Conservation (phyloP, 768 basidiomycete genomes). For the Infundibulicybe gibba region DNA sequence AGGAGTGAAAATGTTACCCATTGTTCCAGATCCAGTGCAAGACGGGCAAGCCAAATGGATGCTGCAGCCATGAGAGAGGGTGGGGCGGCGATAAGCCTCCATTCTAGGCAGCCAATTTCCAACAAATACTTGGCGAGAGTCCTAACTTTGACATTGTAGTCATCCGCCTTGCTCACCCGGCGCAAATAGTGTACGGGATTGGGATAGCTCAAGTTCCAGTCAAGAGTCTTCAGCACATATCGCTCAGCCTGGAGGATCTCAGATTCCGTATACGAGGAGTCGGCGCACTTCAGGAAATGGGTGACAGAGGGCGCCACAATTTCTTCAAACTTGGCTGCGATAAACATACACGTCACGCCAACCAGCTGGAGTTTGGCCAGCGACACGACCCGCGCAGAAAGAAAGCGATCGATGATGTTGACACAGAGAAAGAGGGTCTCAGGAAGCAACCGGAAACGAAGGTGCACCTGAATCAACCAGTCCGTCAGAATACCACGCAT, state of each 20-base stretch:
- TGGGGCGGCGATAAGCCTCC: conserved; percentile 75
- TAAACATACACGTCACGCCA: conserved; percentile 89
- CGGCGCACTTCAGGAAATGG: conserved; percentile 87
- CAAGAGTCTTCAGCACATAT: conserved; percentile 89
- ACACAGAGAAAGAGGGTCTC: conserved; percentile 94
- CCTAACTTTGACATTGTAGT: conserved; percentile 88
- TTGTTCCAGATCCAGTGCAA: conserved; percentile 75
- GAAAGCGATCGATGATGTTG: conserved; percentile 89
- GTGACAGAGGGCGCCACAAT: conserved; percentile 85
- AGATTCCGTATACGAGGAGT: conserved; percentile 84
- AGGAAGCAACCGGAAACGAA: conserved; percentile 85
- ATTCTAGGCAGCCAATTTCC: conserved; percentile 88
- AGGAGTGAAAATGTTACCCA: conserved; percentile 67
- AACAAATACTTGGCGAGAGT: conserved; percentile 93
- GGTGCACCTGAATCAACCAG: conserved; percentile 96
- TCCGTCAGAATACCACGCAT: conserved; percentile 95
- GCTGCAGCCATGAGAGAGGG: conserved; percentile 90
- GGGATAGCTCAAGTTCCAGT: conserved; percentile 91
- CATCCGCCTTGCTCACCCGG: conserved; percentile 93
- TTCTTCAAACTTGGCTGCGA: conserved; percentile 96
- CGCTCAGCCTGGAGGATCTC: conserved; percentile 69
- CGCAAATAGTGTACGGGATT: conserved; percentile 94
- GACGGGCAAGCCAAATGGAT: conserved; percentile 83
- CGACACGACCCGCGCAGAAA: conserved; percentile 75
- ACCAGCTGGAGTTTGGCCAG: conserved; percentile 94